Percentiles rank a stretch among this genome's conserved stretches.
phyloP scores from a whole-genome alignment of 2,329 filamentous ascomycete genomes.

The Botrytis paeoniae region DNA sequence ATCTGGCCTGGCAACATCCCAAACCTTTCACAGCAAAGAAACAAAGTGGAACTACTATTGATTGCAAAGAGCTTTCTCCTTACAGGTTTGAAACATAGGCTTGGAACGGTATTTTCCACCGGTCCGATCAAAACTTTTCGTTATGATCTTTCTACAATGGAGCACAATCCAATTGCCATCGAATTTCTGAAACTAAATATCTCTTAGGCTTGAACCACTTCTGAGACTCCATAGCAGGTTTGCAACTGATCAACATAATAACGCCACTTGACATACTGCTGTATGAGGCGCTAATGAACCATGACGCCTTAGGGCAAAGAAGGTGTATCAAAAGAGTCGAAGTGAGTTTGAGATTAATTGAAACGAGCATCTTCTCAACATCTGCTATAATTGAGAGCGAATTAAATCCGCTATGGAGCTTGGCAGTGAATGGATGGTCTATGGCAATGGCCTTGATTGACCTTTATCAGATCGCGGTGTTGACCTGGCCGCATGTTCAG shows the following conservation, averaged over 20 bases:
- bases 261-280: neutral
- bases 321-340: neutral
- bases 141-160: neutral
- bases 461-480: neutral
- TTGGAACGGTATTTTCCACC: neutral
- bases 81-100: neutral
- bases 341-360: neutral
- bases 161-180: neutral
- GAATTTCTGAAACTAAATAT: too few species aligned
- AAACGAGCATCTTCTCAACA: neutral
- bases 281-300: neutral
- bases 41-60: too few species aligned
- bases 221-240: too few species aligned
- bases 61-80: neutral
- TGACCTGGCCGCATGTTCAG: neutral
- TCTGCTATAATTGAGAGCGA: too few species aligned
- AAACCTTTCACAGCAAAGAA: neutral
- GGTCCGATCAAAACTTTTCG: neutral
- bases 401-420: fast-evolving
- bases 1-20: neutral
- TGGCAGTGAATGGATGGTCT: neutral
- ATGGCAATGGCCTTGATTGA: neutral
- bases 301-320: neutral
- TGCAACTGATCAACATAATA: neutral
- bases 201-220: neutral